These are phyloP conservation scores for Xylaria arbuscula DNA, from an alignment of 2,329 filamentous ascomycete species.

Conservation along the genomic window DNA sequence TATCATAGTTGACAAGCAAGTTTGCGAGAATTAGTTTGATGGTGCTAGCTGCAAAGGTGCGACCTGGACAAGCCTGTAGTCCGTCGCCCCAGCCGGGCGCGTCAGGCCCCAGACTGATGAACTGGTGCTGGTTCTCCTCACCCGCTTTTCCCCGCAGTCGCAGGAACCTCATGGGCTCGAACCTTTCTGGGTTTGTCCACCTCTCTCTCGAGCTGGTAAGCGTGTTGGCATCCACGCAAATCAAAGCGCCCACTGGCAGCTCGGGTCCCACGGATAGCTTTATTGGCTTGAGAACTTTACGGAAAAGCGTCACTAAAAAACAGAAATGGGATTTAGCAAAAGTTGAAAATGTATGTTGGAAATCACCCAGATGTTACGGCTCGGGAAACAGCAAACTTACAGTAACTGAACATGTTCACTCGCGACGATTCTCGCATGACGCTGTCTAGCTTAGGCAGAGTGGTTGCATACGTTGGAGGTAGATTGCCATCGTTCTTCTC, in stretches of 20 bases:
- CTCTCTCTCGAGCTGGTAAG: slow-evolving; percentile 37
- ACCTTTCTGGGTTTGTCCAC: slow-evolving; percentile 40
- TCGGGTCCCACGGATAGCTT: slow-evolving; percentile 42
- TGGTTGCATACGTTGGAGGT: slow-evolving; percentile 38
- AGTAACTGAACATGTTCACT: slow-evolving; percentile 31
- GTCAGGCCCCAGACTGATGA: slow-evolving; percentile 38
- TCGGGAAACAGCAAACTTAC: slow-evolving; percentile 5
- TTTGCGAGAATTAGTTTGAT: slow-evolving; percentile 44
- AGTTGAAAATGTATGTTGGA: too few species aligned
- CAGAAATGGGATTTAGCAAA: neutral
- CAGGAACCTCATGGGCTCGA: slow-evolving; percentile 41
- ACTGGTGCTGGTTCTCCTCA: slow-evolving; percentile 39
- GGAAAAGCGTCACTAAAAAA: slow-evolving; percentile 39
- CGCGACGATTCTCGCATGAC: slow-evolving; percentile 44
- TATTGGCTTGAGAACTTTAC: slow-evolving; percentile 35
- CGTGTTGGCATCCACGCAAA: slow-evolving; percentile 41
- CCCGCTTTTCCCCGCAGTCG: slow-evolving; percentile 37
- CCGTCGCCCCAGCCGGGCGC: slow-evolving; percentile 44
- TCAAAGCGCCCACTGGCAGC: slow-evolving; percentile 40
- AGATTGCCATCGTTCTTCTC: slow-evolving; percentile 39
- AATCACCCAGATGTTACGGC: too few species aligned
- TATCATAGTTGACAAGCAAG: slow-evolving; percentile 44
- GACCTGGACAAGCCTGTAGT: slow-evolving; percentile 41
- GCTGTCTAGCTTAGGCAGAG: slow-evolving; percentile 42
- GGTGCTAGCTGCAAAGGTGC: slow-evolving; percentile 43